phyloP scores from a whole-genome alignment of 2,329 filamentous ascomycete genomes.

The Zymoseptoria ardabiliae region DNA sequence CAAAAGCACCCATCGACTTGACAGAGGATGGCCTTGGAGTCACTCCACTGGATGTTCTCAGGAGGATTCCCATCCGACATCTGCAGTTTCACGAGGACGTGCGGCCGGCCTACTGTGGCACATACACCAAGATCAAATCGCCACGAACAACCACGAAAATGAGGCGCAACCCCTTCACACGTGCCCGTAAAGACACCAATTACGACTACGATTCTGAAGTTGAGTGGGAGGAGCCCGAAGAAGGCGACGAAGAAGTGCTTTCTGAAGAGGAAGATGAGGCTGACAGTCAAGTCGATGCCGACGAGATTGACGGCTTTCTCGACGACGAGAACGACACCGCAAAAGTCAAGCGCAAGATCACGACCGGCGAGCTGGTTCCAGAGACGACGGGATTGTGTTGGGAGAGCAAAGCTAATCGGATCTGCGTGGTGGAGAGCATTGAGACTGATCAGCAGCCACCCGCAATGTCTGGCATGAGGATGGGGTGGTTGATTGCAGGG shows the following conservation, averaged over 20 bases:
- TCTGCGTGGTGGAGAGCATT: conserved; percentile 37
- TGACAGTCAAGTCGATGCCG: conserved; percentile 67
- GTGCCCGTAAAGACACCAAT: conserved; percentile 55
- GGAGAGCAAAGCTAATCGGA: conserved; percentile 53
- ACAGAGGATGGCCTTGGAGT: conserved; percentile 27
- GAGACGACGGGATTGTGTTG: conserved; percentile 76
- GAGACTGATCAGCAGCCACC: conserved; percentile 32
- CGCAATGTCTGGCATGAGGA: conserved; percentile 24
- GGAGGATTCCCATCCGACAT: conserved; percentile 55
- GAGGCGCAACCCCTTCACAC: conserved; percentile 48
- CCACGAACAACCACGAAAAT: conserved; percentile 38
- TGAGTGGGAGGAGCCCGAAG: conserved; percentile 68
- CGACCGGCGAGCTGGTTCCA: conserved; percentile 64
- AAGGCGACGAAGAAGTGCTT: conserved; percentile 61
- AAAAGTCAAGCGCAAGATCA: conserved; percentile 50
- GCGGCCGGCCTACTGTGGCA: conserved; percentile 63
- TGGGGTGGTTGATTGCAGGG: conserved; percentile 25
- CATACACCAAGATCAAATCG: conserved; percentile 55
- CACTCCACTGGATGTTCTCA: conserved; percentile 17
- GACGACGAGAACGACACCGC: conserved; percentile 70
- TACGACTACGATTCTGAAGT: conserved; percentile 82
- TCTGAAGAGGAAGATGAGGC: conserved; percentile 60
- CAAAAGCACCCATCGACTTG: conserved; percentile 36
- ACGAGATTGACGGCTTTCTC: conserved; percentile 83
- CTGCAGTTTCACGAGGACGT: conserved; percentile 56